Evolutionary conservation across 495 filamentous ascomycete genomes (phyloP), one percentile per base, ranked within the genome.

Genomic region (Penicillium goetzii): DNA sequence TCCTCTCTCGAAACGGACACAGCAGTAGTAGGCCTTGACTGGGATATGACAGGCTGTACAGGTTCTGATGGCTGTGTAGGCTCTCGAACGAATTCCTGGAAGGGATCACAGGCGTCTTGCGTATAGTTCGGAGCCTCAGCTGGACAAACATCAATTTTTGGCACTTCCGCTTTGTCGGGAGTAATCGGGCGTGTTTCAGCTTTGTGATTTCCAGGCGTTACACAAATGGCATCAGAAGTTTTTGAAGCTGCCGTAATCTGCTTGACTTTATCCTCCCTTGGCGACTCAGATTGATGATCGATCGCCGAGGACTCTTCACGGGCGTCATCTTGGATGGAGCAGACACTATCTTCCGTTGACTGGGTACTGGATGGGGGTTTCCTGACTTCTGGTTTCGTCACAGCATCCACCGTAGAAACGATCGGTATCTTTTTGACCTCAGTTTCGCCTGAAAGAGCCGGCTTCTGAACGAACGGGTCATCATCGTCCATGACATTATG

Each of bases 401-500:
- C n/a, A n/a, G 8, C 25, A 14, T 51, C 47, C 4, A 12, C 12
- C n/a, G 10, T 30, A 30, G 25, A 30, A 6, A 28, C 25, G 30
- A 11, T 30, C 1, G 25, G 26, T 17, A 15, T 51, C 25, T 28
- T 30, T 10, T 15, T 28, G 4, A 15, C 11, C 12, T 26, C 47
- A 4, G 26, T 8, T 51, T 30, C 47, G 12, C 25, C 21, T 21
- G 25, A 28, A 36, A 11, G 3, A 17, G n/a, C 52, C 9, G 30
- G 52, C 52, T 34, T 36, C 10, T 23, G 54, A 23, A 47, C 19
- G 19, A 60, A 66, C 4, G 38, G 25, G 28, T 66, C 60, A 26
- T 63, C 60, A 10, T 55, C 58, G 2, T 36, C 23, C 47, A 30
- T 17, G 7, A 28, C 6, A 32, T 47, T 50, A n/a, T 61, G 60